Evolutionary conservation across 208 protist genomes (phyloP).

Genomic region (Trypanosoma congolense): DNA sequence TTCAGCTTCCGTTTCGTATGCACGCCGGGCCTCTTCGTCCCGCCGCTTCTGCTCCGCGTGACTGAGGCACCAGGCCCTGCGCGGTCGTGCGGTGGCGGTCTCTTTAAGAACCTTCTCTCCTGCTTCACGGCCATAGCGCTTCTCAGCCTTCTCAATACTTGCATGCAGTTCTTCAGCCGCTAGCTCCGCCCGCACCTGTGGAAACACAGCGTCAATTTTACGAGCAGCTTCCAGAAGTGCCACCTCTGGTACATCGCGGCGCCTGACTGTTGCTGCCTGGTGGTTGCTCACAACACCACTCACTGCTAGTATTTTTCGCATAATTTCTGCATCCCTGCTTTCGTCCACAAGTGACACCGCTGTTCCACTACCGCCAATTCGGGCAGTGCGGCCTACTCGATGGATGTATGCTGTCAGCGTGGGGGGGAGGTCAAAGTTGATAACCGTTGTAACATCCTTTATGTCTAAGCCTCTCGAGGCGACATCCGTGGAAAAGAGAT

Average conservation of each 20-base stretch:
- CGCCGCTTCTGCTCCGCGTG: constrained; percentile 59
- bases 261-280: constrained; percentile 73
- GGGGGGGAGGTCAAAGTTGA: constrained; percentile 97
- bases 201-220: constrained; percentile 45
- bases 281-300: constrained; percentile 70
- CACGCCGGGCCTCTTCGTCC: constrained; percentile 52
- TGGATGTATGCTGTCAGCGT: constrained; percentile 98
- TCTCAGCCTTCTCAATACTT: constrained; percentile 72
- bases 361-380: constrained; percentile 90
- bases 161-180: constrained; percentile 70
- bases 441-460: constrained; percentile 92
- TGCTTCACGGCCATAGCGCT: constrained; percentile 38
- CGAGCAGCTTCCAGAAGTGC: constrained; percentile 35
- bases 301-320: constrained; percentile 86
- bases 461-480: constrained; percentile 96
- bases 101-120: constrained; percentile 24
- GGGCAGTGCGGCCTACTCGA: constrained; percentile 96
- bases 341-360: constrained; percentile 95
- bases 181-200: constrained; percentile 49
- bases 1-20: constrained; percentile 84
- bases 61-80: constrained; percentile 75
- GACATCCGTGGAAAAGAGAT: constrained; percentile 91
- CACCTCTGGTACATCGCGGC: constrained; percentile 58
- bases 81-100: constrained; percentile 34
- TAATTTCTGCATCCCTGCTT: constrained; percentile 65